A percentile compares a stretch with the other conserved stretches of the same genome.
These are phyloP conservation scores for Cordyceps tenuipes DNA, from an alignment of 2,329 filamentous ascomycete genomes.

Conservation along the genomic window DNA sequence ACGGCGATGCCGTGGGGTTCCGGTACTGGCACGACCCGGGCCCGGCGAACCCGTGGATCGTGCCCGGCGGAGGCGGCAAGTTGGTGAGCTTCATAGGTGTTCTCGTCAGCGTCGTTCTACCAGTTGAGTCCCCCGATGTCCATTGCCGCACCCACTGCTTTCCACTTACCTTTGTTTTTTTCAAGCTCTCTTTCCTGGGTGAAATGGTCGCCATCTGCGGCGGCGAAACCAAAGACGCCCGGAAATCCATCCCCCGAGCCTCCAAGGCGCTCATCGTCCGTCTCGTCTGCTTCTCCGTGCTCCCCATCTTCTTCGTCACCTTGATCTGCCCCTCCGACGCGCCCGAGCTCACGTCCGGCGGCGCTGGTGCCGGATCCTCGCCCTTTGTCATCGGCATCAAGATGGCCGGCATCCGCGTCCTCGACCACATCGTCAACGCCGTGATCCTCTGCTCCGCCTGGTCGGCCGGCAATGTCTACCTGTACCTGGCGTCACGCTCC, in stretches of 20 bases:
- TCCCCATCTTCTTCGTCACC: constrained; percentile 35
- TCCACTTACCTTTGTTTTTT: neutral
- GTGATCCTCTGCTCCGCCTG: constrained; percentile 34
- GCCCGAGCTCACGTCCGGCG: constrained; percentile 22
- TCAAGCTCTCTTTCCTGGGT: neutral
- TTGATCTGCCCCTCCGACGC: constrained; percentile 27
- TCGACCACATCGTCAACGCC: constrained; percentile 59
- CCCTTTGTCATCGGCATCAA: constrained; percentile 61
- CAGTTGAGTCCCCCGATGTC: neutral
- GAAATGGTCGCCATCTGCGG: constrained; percentile 7
- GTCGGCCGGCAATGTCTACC: constrained; percentile 46
- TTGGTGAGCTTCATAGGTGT: neutral
- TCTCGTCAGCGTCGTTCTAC: neutral
- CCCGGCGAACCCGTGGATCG: neutral
- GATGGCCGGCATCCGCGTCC: constrained; percentile 49
- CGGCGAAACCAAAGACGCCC: constrained; percentile 1
- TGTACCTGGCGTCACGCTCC: constrained; percentile 36
- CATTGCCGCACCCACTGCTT: neutral
- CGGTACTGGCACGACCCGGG: constrained; percentile 5
- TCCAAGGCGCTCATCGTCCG: constrained; percentile 1
- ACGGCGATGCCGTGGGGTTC: neutral
- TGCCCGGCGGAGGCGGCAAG: neutral
- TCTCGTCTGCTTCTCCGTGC: constrained; percentile 20
- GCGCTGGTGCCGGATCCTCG: constrained; percentile 25
- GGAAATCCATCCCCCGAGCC: neutral